Percentiles rank a stretch among this genome's conserved stretches.
phyloP scores from a whole-genome alignment of 805 yeast species.

The Yarrowia deformans region DNA sequence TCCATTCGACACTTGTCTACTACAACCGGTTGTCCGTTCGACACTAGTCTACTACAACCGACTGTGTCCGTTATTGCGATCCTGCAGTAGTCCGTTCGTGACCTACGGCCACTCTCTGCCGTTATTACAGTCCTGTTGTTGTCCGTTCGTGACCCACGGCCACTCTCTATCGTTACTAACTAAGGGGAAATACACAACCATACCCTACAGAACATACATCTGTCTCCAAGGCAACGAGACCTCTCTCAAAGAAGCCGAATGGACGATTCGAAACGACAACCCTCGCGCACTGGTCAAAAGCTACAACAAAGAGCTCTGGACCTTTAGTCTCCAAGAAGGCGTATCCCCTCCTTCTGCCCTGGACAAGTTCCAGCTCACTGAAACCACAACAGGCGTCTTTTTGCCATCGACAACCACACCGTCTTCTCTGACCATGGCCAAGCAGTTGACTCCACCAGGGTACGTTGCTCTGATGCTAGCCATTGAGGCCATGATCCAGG shows the following conservation, averaged over 20 bases:
- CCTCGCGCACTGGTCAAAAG: constrained; percentile 43
- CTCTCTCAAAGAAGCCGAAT: constrained; percentile 44
- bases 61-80: no score
- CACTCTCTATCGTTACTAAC: not conserved
- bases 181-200: constrained; percentile 33
- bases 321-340: constrained; percentile 43
- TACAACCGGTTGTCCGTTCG: no score
- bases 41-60: no score
- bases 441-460: constrained; percentile 41
- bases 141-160: constrained; percentile 2
- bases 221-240: constrained; percentile 32
- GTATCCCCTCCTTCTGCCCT: constrained; percentile 42
- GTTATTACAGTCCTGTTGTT: not conserved
- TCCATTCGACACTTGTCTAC: no score
- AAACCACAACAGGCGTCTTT: constrained; percentile 47
- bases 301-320: constrained; percentile 47
- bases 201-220: constrained; percentile 29
- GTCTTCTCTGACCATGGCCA: constrained; percentile 20
- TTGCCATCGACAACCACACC: constrained; percentile 45
- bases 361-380: constrained; percentile 43
- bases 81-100: no score
- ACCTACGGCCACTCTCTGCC: not conserved
- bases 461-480: constrained; percentile 45
- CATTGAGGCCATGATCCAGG: constrained; percentile 41
- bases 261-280: constrained; percentile 44